Percentiles rank a stretch among this genome's conserved stretches.
Evolutionary conservation across 2,329 filamentous ascomycete species (phyloP).

Genomic region (Arthrobotrys megalospora): DNA sequence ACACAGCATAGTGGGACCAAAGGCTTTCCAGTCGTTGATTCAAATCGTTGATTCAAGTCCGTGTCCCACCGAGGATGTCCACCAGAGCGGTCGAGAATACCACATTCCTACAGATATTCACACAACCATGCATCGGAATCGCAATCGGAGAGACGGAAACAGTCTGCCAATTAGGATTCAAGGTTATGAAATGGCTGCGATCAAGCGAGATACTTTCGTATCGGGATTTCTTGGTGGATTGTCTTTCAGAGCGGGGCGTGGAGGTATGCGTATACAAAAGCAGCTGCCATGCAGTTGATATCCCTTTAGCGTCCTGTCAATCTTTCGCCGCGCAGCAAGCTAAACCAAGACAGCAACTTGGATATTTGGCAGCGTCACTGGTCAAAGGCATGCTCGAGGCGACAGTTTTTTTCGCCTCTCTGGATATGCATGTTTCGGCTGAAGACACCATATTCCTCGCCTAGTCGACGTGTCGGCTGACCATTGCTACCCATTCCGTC

Average conservation of each 20-base stretch:
- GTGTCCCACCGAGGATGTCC: conserved; percentile 4
- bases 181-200: not conserved
- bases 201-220: conserved; percentile 30
- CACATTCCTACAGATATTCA: conserved; percentile 19
- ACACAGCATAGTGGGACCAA: conserved; percentile 18
- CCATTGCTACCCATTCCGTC: conserved; percentile 60
- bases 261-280: not conserved
- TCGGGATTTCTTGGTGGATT: conserved; percentile 31
- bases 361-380: conserved; percentile 20
- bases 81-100: conserved; percentile 33
- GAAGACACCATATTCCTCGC: conserved; percentile 60
- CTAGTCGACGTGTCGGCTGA: conserved; percentile 61
- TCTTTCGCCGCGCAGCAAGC: conserved; percentile 26
- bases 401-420: conserved; percentile 39
- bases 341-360: conserved; percentile 31
- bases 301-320: conserved; percentile 44
- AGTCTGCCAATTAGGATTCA: conserved; percentile 15
- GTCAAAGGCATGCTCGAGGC: conserved; percentile 35
- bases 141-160: conserved; percentile 29
- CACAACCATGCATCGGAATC: conserved; percentile 27
- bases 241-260: not conserved
- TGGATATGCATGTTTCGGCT: conserved; percentile 60
- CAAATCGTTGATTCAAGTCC: conserved; percentile 4
- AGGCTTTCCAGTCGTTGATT: conserved; percentile 18
- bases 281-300: conserved; percentile 25